Conservation (phyloP, 73 alveolate species). For the Paramecium pentaurelia region DNA sequence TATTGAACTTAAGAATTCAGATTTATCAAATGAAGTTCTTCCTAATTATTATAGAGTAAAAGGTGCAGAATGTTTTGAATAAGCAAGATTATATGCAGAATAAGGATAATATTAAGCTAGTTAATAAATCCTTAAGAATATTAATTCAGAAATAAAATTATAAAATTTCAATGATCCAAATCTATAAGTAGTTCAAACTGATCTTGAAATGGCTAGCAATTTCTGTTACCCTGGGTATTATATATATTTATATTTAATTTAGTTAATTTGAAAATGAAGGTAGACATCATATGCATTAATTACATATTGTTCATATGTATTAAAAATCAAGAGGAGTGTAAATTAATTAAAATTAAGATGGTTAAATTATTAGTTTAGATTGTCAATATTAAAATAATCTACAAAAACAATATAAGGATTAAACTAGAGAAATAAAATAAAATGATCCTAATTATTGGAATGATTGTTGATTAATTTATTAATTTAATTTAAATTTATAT, state of each 20-base stretch:
- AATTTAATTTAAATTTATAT: neutral
- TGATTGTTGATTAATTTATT: neutral
- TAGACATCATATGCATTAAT: conserved; percentile 1
- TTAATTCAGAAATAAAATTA: neutral
- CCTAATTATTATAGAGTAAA: conserved; percentile 51
- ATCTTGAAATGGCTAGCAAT: neutral
- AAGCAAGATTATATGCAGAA: conserved; percentile 32
- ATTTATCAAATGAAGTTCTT: conserved; percentile 4
- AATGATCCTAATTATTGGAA: conserved; percentile 17
- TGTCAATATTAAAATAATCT: conserved; percentile 20
- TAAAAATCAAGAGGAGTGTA: conserved; percentile 42
- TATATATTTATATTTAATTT: neutral
- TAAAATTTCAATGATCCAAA: conserved; percentile 5
- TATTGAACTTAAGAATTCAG: neutral
- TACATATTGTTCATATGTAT: conserved; percentile 49
- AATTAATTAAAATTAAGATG: neutral
- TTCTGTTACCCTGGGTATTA: conserved; percentile 11
- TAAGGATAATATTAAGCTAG: conserved; percentile 27
- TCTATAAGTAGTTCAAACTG: neutral
- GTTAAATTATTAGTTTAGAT: neutral
- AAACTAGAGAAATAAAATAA: neutral
- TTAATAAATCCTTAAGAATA: neutral
- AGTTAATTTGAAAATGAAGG: conserved; percentile 30
- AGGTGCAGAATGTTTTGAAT: conserved; percentile 56
- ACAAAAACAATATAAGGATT: neutral